A percentile compares a stretch with the other conserved stretches of the same genome.
These are phyloP conservation scores for Aaosphaeria pasadenensis DNA, from an alignment of 2,329 filamentous ascomycete genomes.

Conservation along the genomic window DNA sequence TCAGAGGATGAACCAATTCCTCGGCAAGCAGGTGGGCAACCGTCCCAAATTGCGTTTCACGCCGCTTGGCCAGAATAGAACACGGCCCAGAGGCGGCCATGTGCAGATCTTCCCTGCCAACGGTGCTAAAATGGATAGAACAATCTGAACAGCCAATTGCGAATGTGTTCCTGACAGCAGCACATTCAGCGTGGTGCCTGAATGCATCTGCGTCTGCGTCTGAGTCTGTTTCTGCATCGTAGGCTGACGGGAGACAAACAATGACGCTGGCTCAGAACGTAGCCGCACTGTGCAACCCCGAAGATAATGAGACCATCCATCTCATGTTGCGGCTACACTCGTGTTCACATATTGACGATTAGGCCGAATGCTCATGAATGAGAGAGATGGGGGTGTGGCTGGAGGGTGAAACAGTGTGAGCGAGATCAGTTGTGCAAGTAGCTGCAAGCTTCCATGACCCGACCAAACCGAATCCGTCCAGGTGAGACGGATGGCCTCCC, in stretches of 20 bases:
- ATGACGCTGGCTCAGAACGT: not conserved
- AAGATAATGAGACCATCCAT: too few relatives aligned
- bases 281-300: too few relatives aligned
- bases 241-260: not conserved
- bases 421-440: too few relatives aligned
- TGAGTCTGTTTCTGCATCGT: not conserved
- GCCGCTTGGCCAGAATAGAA: slow-evolving; percentile 30
- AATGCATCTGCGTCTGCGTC: not conserved
- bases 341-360: too few relatives aligned
- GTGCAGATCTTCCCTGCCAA: slow-evolving; percentile 32
- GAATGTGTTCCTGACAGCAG: not conserved
- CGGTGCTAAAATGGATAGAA: slow-evolving; percentile 16
- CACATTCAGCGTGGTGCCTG: not conserved
- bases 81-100: slow-evolving; percentile 8
- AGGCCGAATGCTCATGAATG: too few relatives aligned
- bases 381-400: too few relatives aligned
- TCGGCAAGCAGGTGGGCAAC: slow-evolving; percentile 9
- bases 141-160: slow-evolving; percentile 16
- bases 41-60: slow-evolving; percentile 29
- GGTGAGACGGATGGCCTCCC: too few relatives aligned
- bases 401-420: too few relatives aligned
- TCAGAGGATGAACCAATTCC: slow-evolving; percentile 1
- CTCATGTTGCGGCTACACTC: too few relatives aligned
- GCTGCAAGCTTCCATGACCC: too few relatives aligned
- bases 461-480: too few relatives aligned